Percentiles rank a stretch among this genome's conserved stretches.
Evolutionary conservation across 2,329 filamentous ascomycete species (phyloP).

Genomic region (Sclerotinia minor): DNA sequence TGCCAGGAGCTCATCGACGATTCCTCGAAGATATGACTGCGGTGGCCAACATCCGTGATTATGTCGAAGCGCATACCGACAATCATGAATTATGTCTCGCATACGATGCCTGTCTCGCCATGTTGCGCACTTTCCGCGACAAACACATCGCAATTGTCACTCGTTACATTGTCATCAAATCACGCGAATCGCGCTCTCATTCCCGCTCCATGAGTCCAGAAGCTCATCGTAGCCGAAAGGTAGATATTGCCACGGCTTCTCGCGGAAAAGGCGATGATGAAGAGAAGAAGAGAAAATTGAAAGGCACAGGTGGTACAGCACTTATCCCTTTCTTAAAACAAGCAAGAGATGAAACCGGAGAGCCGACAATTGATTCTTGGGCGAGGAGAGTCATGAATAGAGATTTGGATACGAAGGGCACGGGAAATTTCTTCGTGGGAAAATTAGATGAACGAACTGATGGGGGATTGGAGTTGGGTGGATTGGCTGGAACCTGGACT

Average conservation of each 20-base stretch:
- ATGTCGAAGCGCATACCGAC: constrained; percentile 62
- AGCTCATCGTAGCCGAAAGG: constrained; percentile 51
- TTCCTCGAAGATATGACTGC: constrained; percentile 79
- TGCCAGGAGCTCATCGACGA: constrained; percentile 88
- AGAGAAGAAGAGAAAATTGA: constrained; percentile 57
- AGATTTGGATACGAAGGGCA: constrained; percentile 42
- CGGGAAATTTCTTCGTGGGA: constrained; percentile 58
- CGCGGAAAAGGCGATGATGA: constrained; percentile 45
- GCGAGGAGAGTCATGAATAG: constrained; percentile 47
- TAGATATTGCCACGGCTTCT: constrained; percentile 65
- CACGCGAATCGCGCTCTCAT: constrained; percentile 68
- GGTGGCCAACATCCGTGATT: constrained; percentile 85
- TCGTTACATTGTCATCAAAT: constrained; percentile 90
- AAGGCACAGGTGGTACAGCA: constrained; percentile 89
- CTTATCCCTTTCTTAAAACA: constrained; percentile 96
- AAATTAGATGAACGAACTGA: constrained; percentile 49
- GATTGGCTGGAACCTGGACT: constrained; percentile 84
- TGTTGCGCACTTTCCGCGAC: constrained; percentile 64
- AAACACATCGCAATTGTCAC: constrained; percentile 97
- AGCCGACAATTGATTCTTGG: constrained; percentile 76
- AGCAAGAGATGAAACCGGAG: constrained; percentile 91
- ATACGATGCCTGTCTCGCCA: constrained; percentile 86
- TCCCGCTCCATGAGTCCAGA: constrained; percentile 55
- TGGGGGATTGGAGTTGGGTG: constrained; percentile 53
- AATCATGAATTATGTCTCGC: constrained; percentile 72